Evolutionary conservation across 768 basidiomycete genomes (phyloP), one percentile per base, ranked within the genome.

Genomic region (Dioszegia aurantiaca): DNA sequence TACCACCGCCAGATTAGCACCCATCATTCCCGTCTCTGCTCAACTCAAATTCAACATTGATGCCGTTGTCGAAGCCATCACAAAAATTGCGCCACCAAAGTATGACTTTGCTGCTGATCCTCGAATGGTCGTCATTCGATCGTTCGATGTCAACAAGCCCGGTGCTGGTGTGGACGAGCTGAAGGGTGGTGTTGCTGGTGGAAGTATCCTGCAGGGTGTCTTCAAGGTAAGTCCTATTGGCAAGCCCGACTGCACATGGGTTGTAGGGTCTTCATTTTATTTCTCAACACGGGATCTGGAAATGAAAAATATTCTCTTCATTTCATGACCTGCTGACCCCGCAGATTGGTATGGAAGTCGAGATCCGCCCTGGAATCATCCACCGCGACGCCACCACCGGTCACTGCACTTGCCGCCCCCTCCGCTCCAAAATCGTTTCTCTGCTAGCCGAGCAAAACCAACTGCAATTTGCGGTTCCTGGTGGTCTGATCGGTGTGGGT

Each of bases 41-140:
- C 95, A 98, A 78, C 81, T 99, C 58, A 91, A 90, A 78, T 99
- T 97, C 82, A 98, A 99, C 81, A 97, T 98, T 73, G 94, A 97
- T 75, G 95, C 94, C 17, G 92, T 99, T 47, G 95, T 94, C 79
- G 93, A 97, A 71, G 97, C 95, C 80, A 94, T 98, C 77, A 91
- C 91, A 64, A 85, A 88, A 51, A 97, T 99, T 69, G 91, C 95
- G 17, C 88, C 98, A 47, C 95, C 94, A 44, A 79, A 86, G 33
- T 89, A 94, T 58, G 89, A 98, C 81, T 99, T 98, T 78, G 82
- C 85, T 31, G 87, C 90, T 27, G 86, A 89, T 61, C 91, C 95
- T 0, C 86, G 87, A 31, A 86, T 99, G 65, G 98, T 98, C 75
- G 93, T 98, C 76, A 99, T 99, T 78, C 90, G 94, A 65, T 95